Conservation (phyloP, 2,329 filamentous ascomycete genomes). For the Trichophyton rubrum region DNA sequence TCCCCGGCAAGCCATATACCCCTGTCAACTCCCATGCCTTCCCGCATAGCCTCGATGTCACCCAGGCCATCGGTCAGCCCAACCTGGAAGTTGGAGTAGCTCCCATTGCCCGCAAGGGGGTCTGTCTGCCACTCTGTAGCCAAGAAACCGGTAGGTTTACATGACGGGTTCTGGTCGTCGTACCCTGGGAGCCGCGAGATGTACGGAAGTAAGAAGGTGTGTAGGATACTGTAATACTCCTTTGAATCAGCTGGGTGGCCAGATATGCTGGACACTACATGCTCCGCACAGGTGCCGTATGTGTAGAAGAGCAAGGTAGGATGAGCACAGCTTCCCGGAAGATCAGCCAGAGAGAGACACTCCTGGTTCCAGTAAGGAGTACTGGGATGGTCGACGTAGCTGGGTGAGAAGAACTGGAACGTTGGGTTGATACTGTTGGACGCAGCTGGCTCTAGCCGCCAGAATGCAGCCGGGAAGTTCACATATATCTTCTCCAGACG, state of each 20-base stretch:
- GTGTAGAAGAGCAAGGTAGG: constrained; percentile 72
- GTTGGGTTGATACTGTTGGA: constrained; percentile 27
- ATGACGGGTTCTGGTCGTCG: constrained; percentile 39
- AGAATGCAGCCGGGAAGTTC: constrained; percentile 64
- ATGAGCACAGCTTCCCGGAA: constrained; percentile 49
- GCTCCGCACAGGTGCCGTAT: constrained; percentile 32
- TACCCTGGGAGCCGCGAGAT: constrained; percentile 64
- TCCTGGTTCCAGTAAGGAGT: constrained; percentile 60
- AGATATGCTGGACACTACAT: constrained; percentile 27
- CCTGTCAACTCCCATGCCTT: constrained; percentile 39
- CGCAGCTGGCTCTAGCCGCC: constrained; percentile 32
- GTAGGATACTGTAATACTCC: constrained; percentile 44
- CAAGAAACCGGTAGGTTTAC: constrained; percentile 50
- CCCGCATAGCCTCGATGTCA: constrained; percentile 52
- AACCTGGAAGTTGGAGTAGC: constrained; percentile 74
- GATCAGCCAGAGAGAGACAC: constrained; percentile 60
- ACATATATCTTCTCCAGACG: constrained; percentile 42
- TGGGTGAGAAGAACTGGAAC: constrained; percentile 65
- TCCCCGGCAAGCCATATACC: constrained; percentile 81
- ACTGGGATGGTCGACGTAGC: constrained; percentile 52
- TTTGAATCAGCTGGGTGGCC: constrained; percentile 26
- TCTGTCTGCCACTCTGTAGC: constrained; percentile 70
- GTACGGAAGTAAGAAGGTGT: constrained; percentile 63
- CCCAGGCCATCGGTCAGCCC: constrained; percentile 57
- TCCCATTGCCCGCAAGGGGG: constrained; percentile 66